Percentiles rank a stretch among this genome's conserved stretches.
phyloP scores from a whole-genome alignment of 2,329 filamentous ascomycete species.

The Apiospora marii region DNA sequence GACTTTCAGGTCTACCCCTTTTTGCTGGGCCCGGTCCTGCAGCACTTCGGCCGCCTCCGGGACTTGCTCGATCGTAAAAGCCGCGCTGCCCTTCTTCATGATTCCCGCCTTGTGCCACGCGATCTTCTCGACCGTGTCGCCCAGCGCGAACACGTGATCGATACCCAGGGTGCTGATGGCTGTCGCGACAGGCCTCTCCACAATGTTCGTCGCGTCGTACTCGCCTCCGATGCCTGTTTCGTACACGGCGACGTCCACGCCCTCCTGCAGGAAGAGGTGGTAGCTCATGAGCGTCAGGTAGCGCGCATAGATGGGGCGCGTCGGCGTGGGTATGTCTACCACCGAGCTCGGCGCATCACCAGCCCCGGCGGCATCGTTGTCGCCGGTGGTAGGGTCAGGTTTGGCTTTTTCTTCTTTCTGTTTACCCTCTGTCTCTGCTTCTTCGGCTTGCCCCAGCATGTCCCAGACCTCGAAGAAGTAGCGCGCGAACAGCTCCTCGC shows the following conservation, averaged over 20 bases:
- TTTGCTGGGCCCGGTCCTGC: conserved; percentile 59
- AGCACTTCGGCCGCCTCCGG: conserved; percentile 55
- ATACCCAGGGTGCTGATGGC: conserved; percentile 73
- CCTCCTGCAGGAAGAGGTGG: conserved; percentile 70
- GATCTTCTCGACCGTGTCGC: conserved; percentile 69
- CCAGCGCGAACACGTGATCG: conserved; percentile 71
- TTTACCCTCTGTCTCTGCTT: conserved; percentile 32
- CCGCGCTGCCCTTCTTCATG: conserved; percentile 66
- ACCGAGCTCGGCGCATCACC: conserved; percentile 37
- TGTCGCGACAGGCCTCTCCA: conserved; percentile 63
- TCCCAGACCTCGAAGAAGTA: conserved; percentile 77
- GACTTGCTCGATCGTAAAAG: conserved; percentile 65
- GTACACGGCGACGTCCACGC: conserved; percentile 68
- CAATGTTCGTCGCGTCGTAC: conserved; percentile 73
- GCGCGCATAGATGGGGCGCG: conserved; percentile 65
- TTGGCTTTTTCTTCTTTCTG: neutral
- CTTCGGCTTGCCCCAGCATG: conserved; percentile 50
- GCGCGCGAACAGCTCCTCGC: conserved; percentile 64
- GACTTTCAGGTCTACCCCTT: conserved; percentile 54
- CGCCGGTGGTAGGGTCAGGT: neutral
- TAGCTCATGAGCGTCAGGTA: conserved; percentile 72
- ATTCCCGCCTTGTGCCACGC: conserved; percentile 80
- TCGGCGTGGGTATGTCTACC: conserved; percentile 43
- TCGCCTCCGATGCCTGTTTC: conserved; percentile 75
- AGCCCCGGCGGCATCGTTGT: neutral